Base-by-base conservation (phyloP, 169 alveolate genomes). In the Cryptosporidium sp. region DNA sequence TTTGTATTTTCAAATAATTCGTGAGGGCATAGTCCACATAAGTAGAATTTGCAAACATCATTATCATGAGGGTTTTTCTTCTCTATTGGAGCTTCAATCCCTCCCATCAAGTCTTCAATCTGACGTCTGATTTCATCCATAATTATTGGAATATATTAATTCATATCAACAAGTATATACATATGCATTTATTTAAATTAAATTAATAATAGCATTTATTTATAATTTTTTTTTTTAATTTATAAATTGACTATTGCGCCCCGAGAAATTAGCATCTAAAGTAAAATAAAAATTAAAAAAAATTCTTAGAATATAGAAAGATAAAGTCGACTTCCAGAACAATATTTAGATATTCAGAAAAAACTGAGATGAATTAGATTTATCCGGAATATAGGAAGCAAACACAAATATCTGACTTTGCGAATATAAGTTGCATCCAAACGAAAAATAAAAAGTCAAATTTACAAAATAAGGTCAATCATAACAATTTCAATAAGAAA, bases 1-100 rank as follows among this genome's bases (percentile, higher is more conserved):
- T 94, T 94, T 92, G 97, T 94, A 71, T 94, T 94, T 62, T 93
- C 97, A 75, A 94, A 94, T 52, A 94, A 91, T 74, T 94, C 97
- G 69, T 93, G 94, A 50, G 97, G 97, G 80, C 97, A 94, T 52
- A 94, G 68, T 37, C 97, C 97, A 6, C 95, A 92, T 35, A 94
- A 86, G 84, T 74, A 94, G 80, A 91, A 85, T 73, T 91, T 94
- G 92, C 97, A 94, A 4, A 94, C 96, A 68, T 93, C 95, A 26
- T 86, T 86, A 73, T 94, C 97, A 21, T 92, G 71, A 87, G 93
- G 89, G 59, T 91, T 67, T 71, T 93, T 94, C 33, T 67, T 68
- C 61, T 92, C 94, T n/a, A 51, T 93, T 29, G 93, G 94, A n/a
- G 93, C 94, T 58, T 94, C 96, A 37, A 93, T 84, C 59, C 92